A percentile compares a stretch with the other conserved stretches of the same genome.
phyloP scores from a whole-genome alignment of 805 yeast genomes.

The Debaryomyces hansenii region DNA sequence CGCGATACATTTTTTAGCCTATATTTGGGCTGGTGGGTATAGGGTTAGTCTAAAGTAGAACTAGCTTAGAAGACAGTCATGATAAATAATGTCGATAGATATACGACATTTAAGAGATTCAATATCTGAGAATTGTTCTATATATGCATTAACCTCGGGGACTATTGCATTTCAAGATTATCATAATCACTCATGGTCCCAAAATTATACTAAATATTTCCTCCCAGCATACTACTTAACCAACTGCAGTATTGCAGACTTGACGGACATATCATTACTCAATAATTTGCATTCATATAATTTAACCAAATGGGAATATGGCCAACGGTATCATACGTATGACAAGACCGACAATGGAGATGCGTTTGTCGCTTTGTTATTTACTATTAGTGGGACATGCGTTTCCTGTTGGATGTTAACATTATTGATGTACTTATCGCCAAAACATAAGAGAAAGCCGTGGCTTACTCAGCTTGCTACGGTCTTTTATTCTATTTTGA shows the following conservation, averaged over 20 bases:
- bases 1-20: not conserved
- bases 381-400: slow-evolving; percentile 54
- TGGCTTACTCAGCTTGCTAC: slow-evolving; percentile 56
- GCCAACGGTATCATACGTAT: not conserved
- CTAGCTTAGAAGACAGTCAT: too few species aligned
- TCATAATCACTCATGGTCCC: slow-evolving; percentile 12
- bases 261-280: slow-evolving; percentile 19
- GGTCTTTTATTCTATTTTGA: slow-evolving; percentile 52
- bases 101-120: too few species aligned
- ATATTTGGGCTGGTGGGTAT: too few species aligned
- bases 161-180: slow-evolving; percentile 19
- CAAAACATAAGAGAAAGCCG: slow-evolving; percentile 54
- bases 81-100: too few species aligned
- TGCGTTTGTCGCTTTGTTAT: slow-evolving; percentile 46
- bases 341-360: slow-evolving; percentile 30
- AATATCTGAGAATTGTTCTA: slow-evolving; percentile 29
- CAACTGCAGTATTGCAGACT: slow-evolving; percentile 36
- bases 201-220: slow-evolving; percentile 13
- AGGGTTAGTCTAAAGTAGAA: too few species aligned
- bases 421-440: slow-evolving; percentile 53
- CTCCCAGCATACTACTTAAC: slow-evolving; percentile 48
- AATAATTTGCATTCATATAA: not conserved
- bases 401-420: slow-evolving; percentile 73
- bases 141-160: slow-evolving; percentile 39
- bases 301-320: not conserved